Evolutionary conservation across 371 early-diverging fungal species (phyloP), one percentile per base, ranked within the genome.

Genomic region (Dichotomocladium elegans): DNA sequence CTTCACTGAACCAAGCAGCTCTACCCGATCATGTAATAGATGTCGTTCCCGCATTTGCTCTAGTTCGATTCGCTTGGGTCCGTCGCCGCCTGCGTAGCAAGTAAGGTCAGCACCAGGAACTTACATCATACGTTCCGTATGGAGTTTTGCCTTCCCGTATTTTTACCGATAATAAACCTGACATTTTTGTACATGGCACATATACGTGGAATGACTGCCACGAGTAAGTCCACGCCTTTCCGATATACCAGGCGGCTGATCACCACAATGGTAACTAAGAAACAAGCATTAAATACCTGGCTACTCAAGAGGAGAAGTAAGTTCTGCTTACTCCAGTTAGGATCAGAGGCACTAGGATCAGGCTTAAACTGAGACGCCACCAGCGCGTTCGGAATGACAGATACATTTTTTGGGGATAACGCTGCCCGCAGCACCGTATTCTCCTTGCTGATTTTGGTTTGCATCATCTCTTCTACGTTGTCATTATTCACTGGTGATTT

Each of bases 311-410:
- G n/a, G n/a, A n/a, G n/a, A n/a, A n/a, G n/a, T n/a, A n/a, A n/a
- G n/a, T n/a, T n/a, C n/a, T 5, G 80, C 81, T 62, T 72, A 89
- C 89, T 89, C 75, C 83, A 90, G 44, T 82, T 78, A 1, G 90
- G 84, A 57, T 93, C 88, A 15, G 88, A 72, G 40, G 83, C 83
- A 1, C 79, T 66, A 0, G 91, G 87, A 57, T 94, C 91, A 0
- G 99, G 99, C 48, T 64, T 66, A 63, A 97, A 96, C 47, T 95
- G 88, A 30, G 87, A 85, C 4, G 92, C 89, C 9, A 97, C 89
- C 14, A 99, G 89, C 30, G 98, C 99, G 76, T 99, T 99, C 14
- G 99, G 99, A 42, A 99, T 98, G n/a, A 98, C 99, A 9, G 89
- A 92, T 2, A 99, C 98, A 51, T 82, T 82, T 42, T 83, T 74